Percentiles rank a stretch among this genome's conserved stretches.
phyloP scores from a whole-genome alignment of 768 basidiomycete genomes.

The Galerina marginata region DNA sequence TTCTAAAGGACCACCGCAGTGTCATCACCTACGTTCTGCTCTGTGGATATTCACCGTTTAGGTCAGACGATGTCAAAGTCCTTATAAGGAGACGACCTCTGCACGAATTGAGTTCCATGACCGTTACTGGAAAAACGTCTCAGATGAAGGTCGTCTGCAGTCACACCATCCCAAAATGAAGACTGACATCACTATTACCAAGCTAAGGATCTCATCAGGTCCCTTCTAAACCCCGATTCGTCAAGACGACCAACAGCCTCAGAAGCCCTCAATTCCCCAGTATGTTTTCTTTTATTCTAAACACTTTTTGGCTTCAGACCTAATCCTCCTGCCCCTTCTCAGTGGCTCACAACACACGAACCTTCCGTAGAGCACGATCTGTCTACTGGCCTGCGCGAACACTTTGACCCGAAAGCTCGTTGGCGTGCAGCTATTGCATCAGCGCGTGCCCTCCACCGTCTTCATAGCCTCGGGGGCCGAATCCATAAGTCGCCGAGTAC shows the following conservation, averaged over 20 bases:
- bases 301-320: neutral
- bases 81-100: constrained; percentile 82
- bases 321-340: neutral
- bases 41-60: constrained; percentile 95
- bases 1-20: constrained; percentile 41
- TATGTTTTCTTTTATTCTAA: constrained; percentile 36
- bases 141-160: constrained; percentile 60
- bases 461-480: constrained; percentile 36
- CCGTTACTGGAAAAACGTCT: constrained; percentile 92
- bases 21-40: constrained; percentile 95
- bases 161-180: neutral
- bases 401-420: constrained; percentile 77
- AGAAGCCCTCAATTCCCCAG: constrained; percentile 71
- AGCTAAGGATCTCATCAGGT: constrained; percentile 87
- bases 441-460: constrained; percentile 47
- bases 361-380: constrained; percentile 80
- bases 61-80: constrained; percentile 76
- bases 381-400: constrained; percentile 70
- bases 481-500: constrained; percentile 21
- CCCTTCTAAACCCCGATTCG: constrained; percentile 75
- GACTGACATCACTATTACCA: neutral
- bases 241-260: constrained; percentile 71
- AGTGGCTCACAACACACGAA: constrained; percentile 78
- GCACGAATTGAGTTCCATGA: constrained; percentile 92
- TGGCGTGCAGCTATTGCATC: constrained; percentile 76